These are phyloP conservation scores for Tanacetum coccineum DNA, from an alignment of 129 eudicot species.

Conservation along the genomic window DNA sequence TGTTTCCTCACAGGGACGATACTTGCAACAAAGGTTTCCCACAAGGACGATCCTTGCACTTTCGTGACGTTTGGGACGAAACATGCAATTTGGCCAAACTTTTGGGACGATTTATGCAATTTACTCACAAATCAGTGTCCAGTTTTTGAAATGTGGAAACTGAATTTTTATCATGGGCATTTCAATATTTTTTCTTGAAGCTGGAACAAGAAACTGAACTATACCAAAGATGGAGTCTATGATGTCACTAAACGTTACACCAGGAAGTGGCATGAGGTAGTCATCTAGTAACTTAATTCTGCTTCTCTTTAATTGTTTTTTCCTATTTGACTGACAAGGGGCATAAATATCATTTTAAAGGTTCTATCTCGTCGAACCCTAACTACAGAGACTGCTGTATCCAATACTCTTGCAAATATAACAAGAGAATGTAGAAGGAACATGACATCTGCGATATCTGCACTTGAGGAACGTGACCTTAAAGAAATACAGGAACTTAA, in stretches of 20 bases:
- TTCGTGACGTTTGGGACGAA: no score
- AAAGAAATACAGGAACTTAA: slow-evolving; percentile 60
- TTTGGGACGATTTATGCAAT: no score
- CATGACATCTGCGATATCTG: slow-evolving; percentile 30
- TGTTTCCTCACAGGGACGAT: no score
- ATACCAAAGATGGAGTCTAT: slow-evolving; percentile 81
- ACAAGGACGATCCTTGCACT: no score
- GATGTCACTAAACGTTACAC: slow-evolving; percentile 98
- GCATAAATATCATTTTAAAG: slow-evolving; percentile 36
- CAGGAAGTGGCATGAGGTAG: slow-evolving; percentile 94
- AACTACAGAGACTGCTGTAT: slow-evolving; percentile 56
- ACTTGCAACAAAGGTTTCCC: no score
- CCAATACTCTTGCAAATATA: slow-evolving; percentile 39
- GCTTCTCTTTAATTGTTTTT: neutral
- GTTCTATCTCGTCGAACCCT: slow-evolving; percentile 70
- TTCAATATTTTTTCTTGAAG: slow-evolving; percentile 35
- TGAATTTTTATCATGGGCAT: slow-evolving; percentile 9
- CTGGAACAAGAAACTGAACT: slow-evolving; percentile 77
- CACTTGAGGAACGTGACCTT: slow-evolving; percentile 73
- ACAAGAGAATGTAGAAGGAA: slow-evolving; percentile 62
- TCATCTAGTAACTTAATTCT: neutral
- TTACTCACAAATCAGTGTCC: slow-evolving; percentile 4
- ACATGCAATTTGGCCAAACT: no score
- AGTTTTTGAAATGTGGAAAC: slow-evolving; percentile 4
- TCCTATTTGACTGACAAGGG: slow-evolving; percentile 12